Evolutionary conservation across 495 filamentous ascomycete species (phyloP).

Genomic region (Saxophila tyrrhenica): DNA sequence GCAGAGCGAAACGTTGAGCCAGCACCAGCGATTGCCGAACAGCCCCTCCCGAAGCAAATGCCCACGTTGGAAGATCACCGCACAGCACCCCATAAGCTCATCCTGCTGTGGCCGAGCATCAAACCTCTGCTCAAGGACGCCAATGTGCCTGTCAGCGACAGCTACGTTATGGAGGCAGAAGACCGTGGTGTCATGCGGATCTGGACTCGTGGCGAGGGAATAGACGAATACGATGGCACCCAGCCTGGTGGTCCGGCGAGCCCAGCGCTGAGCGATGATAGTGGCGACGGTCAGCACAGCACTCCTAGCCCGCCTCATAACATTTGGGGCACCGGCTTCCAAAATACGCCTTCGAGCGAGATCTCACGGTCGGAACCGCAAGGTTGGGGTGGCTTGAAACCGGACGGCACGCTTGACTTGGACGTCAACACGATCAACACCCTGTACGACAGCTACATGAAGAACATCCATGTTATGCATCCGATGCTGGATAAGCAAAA

Average conservation of each 20-base stretch:
- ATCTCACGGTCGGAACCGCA: conserved; percentile 14
- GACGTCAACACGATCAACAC: conserved; percentile 47
- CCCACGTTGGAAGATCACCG: conserved; percentile 47
- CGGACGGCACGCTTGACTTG: conserved; percentile 54
- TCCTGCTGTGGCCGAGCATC: conserved; percentile 57
- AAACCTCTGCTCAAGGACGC: conserved; percentile 39
- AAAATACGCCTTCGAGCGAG: conserved; percentile 10
- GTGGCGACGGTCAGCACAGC: conserved; percentile 20
- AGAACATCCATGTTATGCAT: conserved; percentile 78
- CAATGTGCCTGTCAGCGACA: conserved; percentile 37
- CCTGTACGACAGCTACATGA: conserved; percentile 60
- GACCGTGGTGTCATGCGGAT: conserved; percentile 62
- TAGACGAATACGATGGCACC: conserved; percentile 36
- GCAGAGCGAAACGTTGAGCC: conserved; percentile 30
- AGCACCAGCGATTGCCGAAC: background rate
- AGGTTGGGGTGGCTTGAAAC: conserved; percentile 39
- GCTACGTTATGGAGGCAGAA: conserved; percentile 67
- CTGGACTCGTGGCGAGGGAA: conserved; percentile 68
- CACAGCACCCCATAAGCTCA: conserved; percentile 63
- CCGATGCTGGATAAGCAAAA: conserved; percentile 60
- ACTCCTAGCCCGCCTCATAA: conserved; percentile 25
- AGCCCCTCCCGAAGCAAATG: background rate
- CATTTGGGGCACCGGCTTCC: conserved; percentile 32
- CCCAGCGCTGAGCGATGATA: conserved; percentile 21
- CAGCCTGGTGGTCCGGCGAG: conserved; percentile 20